A percentile compares a stretch with the other conserved stretches of the same genome.
These are phyloP conservation scores for Globisporangium abappressorium DNA, from an alignment of 352 stramenopile species.

Conservation along the genomic window DNA sequence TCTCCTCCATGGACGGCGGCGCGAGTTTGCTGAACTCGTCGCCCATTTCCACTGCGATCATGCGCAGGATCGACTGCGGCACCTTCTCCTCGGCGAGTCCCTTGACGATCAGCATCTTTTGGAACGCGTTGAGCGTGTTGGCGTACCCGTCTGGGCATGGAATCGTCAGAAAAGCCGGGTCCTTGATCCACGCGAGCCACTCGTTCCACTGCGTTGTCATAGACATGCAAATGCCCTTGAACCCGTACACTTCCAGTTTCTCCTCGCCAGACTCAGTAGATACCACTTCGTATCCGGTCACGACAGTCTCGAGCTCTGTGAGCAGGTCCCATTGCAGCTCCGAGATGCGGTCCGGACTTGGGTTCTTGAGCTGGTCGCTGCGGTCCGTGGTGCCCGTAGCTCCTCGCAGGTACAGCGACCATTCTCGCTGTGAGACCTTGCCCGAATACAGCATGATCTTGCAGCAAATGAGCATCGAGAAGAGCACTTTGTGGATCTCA, in stretches of 20 bases:
- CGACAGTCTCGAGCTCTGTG: conserved; percentile 64
- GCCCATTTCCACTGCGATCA: conserved; percentile 89
- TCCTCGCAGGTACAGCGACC: conserved; percentile 88
- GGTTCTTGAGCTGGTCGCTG: conserved; percentile 38
- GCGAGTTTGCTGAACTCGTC: conserved; percentile 77
- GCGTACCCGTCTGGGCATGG: conserved; percentile 49
- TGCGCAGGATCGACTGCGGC: conserved; percentile 74
- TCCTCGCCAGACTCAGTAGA: conserved; percentile 2
- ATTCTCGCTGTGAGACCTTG: conserved; percentile 75
- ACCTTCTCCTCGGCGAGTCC: conserved; percentile 90
- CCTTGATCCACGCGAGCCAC: conserved; percentile 61
- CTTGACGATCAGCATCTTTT: conserved; percentile 74
- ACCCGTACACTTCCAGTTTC: conserved; percentile 30
- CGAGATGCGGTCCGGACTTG: conserved; percentile 62
- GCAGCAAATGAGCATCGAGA: conserved; percentile 93
- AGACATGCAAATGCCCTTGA: conserved; percentile 65
- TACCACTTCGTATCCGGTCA: conserved; percentile 25
- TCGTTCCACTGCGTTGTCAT: conserved; percentile 52
- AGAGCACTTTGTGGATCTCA: conserved; percentile 92
- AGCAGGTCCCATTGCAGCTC: conserved; percentile 84
- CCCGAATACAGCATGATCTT: conserved; percentile 89
- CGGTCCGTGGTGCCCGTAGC: conserved; percentile 22
- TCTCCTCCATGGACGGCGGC: conserved; percentile 90
- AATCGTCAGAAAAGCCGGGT: conserved; percentile 37
- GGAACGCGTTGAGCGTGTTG: conserved; percentile 51